Base-by-base conservation (phyloP, 371 early-diverging fungal genomes). In the Phascolomyces articulosus region DNA sequence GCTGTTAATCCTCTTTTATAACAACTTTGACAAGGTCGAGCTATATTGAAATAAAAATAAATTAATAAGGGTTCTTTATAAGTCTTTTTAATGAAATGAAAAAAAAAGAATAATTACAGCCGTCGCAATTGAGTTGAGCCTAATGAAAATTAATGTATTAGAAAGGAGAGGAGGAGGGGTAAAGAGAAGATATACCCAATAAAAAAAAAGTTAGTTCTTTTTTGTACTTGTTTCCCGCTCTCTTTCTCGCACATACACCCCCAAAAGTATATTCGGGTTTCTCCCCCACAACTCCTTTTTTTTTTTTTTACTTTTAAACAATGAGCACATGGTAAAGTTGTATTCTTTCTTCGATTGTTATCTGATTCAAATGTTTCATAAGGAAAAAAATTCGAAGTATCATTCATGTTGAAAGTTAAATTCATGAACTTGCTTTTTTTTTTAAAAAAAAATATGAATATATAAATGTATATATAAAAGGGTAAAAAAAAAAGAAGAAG, bases 11-110 rank as follows among this genome's bases (percentile, higher is more conserved):
- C 91, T 29, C 91, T 81, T 73, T 92, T 93, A 26, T 91, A 82
- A 72, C 96, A 96, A 4, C 94, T 87, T 55, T 83, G 84, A 73
- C 96, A 96, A 28, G 96, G 96, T 53, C 95, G 87, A 18, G 80
- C 89, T 89, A 61, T 44, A 65, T 34, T n/a, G n/a, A n/a, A n/a
- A n/a, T n/a, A n/a, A n/a, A n/a, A n/a, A n/a, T n/a, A n/a, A n/a
- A n/a, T n/a, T n/a, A n/a, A n/a, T n/a, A n/a, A n/a, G n/a, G n/a
- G n/a, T n/a, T n/a, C n/a, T n/a, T n/a, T n/a, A n/a, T n/a, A n/a
- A n/a, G 59, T 13, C 38, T 38, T 38, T 38, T n/a, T n/a, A 11
- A n/a, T 49, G 27, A 48, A 27, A 51, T n/a, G n/a, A n/a, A n/a
- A n/a, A n/a, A n/a, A n/a, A n/a, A 29, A 28, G 28, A 47, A 40